Evolutionary conservation across 2,329 filamentous ascomycete species (phyloP).

Genomic region (Alternaria sp.): DNA sequence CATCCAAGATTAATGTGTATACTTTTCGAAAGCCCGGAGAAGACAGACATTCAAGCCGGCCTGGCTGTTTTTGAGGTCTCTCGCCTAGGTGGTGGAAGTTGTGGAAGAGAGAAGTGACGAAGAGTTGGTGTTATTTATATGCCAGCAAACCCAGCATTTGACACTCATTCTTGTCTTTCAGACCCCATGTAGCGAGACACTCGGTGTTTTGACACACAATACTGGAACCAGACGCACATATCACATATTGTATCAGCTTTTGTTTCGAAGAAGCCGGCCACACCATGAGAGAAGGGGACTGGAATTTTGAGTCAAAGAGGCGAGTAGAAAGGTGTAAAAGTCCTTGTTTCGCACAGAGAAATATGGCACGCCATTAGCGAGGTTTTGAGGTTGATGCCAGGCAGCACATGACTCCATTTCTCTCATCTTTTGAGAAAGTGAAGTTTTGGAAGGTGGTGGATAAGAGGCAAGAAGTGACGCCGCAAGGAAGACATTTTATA

Average conservation of each 20-base stretch:
- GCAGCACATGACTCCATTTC: not conserved
- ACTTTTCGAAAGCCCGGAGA: not conserved
- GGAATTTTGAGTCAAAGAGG: not conserved
- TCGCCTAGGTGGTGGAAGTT: not conserved
- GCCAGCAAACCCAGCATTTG: not conserved
- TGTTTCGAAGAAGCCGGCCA: not conserved
- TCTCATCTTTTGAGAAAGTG: too few species aligned
- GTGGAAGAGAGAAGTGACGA: not conserved
- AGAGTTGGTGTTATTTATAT: not conserved
- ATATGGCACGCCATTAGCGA: too few species aligned
- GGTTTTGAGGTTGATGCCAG: not conserved
- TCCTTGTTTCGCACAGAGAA: too few species aligned
- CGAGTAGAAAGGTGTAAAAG: not conserved
- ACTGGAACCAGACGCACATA: too few species aligned
- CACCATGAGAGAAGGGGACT: too few species aligned
- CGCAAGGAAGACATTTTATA: not conserved
- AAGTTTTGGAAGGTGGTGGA: not conserved
- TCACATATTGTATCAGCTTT: too few species aligned
- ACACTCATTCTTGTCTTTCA: accelerated
- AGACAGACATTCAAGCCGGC: too few species aligned
- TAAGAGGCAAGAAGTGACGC: accelerated
- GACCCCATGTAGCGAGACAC: not conserved
- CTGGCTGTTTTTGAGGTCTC: too few species aligned
- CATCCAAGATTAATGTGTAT: too few species aligned
- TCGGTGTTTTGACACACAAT: not conserved